Evolutionary conservation across 495 filamentous ascomycete genomes (phyloP).

Genomic region (Letharia columbiana): DNA sequence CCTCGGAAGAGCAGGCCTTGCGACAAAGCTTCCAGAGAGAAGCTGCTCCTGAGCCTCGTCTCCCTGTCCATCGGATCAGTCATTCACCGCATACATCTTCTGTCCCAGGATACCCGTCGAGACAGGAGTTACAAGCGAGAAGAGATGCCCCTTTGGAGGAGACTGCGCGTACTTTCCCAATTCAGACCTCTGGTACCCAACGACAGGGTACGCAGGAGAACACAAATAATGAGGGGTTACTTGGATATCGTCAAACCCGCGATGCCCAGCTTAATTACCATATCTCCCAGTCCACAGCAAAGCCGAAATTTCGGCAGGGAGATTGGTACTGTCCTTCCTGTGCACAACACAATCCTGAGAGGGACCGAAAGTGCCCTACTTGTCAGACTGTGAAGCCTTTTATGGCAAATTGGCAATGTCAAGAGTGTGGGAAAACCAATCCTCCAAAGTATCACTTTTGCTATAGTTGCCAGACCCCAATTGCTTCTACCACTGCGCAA

Average conservation of each 20-base stretch:
- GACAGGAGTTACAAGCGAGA: not conserved
- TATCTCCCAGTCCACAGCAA: not conserved
- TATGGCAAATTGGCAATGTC: not conserved
- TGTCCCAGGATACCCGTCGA: not conserved
- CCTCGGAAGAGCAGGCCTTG: constrained; percentile 11
- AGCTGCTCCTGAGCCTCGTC: not conserved
- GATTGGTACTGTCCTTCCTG: constrained; percentile 7
- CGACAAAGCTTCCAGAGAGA: not conserved
- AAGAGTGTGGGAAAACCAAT: constrained; percentile 5
- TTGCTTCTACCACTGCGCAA: not conserved
- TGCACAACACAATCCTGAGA: not conserved
- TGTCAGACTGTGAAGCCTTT: not conserved
- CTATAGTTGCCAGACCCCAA: constrained; percentile 2
- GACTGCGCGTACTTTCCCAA: not conserved
- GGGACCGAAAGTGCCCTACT: not conserved
- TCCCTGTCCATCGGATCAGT: not conserved
- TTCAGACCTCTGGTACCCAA: not conserved
- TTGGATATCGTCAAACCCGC: not conserved
- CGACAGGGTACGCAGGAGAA: not conserved
- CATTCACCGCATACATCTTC: not conserved
- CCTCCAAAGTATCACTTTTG: not conserved
- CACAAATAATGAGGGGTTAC: not conserved
- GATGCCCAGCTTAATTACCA: constrained; percentile 1
- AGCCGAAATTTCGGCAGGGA: not conserved
- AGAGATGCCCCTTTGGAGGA: not conserved